Conservation (phyloP, 2,329 filamentous ascomycete species). For the Keithomyces neogunnii region DNA sequence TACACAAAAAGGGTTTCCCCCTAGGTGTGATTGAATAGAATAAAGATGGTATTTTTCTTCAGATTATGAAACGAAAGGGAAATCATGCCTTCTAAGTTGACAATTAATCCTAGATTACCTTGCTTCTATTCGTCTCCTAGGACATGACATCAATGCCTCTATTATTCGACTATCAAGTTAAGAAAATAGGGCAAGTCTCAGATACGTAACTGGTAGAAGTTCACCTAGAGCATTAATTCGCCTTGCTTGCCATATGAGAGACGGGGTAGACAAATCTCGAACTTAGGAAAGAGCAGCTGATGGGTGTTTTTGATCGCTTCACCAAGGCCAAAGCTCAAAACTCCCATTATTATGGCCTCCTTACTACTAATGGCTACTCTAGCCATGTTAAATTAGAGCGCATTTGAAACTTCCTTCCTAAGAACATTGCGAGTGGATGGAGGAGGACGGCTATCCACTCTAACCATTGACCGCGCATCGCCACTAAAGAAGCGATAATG, state of each 20-base stretch:
- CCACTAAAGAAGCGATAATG: too few species aligned
- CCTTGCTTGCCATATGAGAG: slow-evolving; percentile 1
- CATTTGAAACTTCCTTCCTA: too few species aligned
- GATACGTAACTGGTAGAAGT: slow-evolving; percentile 1
- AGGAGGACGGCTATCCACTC: too few species aligned
- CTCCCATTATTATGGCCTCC: slow-evolving; percentile 3
- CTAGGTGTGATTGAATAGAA: neutral
- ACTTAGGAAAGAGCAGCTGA: slow-evolving; percentile 4
- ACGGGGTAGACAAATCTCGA: slow-evolving; percentile 4
- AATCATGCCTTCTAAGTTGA: slow-evolving; percentile 2
- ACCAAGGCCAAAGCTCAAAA: slow-evolving; percentile 4
- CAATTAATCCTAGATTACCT: slow-evolving; percentile 2
- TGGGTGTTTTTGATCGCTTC: slow-evolving; percentile 4
- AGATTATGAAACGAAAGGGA: slow-evolving; percentile 3
- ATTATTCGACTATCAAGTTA: neutral
- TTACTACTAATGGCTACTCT: slow-evolving; percentile 5
- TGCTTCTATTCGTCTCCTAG: slow-evolving; percentile 6
- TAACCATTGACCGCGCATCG: too few species aligned
- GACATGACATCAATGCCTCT: slow-evolving; percentile 16
- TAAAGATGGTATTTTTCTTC: neutral
- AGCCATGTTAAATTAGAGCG: slow-evolving; percentile 4
- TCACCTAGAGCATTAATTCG: slow-evolving; percentile 4
- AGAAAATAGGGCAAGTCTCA: neutral
- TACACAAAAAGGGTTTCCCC: neutral
- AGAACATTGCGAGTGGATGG: too few species aligned